Evolutionary conservation across 257 asterid genomes (phyloP), one percentile per base, ranked within the genome.

Genomic region (Solanum sparsipilum): DNA sequence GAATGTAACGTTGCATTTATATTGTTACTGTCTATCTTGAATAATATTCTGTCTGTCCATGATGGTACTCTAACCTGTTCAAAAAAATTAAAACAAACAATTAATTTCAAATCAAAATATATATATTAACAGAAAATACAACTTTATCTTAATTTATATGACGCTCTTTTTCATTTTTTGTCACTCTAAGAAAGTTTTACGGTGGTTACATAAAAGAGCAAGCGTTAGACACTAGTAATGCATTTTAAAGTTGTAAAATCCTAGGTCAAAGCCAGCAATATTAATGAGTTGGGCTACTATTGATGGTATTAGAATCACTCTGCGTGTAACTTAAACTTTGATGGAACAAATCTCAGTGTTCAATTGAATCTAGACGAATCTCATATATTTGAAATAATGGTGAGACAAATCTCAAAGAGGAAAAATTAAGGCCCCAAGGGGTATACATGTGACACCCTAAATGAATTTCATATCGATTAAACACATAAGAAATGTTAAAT

Each of bases 21-120:
- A 67, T 88, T 87, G 71, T 90, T 83, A 23, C 75, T 87, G 75
- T 90, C 93, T n/a, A 93, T 86, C 90, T 94, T 95, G 90, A 91
- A 94, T 87, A 95, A 86, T 87, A 95, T 93, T 75, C 98, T 86
- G 88, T 95, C 98, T 52, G 97, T 95, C 97, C 98, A 95, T 0
- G 98, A 94, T 58, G 98, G 98, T n/a, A 92, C 97, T 87, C 97
- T 88, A n/a, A 92, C 93, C 95, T 94, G 93, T 67, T 5, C 13
- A 34, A 3, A 2, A 89, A 82, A 2, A 46, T 5, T 27, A 12
- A 20, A 20, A 41, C 5, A 78, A 18, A 2, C 9, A 60, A 84
- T 76, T 74, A 36, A 13, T 76, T 7, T 39, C 60, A 76, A 13
- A n/a, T 76, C 23, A 76, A 75, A 13, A 23, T 3, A 71, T 31